These are phyloP conservation scores for Boletus rubescentipes DNA, from an alignment of 768 basidiomycete species.

Conservation along the genomic window DNA sequence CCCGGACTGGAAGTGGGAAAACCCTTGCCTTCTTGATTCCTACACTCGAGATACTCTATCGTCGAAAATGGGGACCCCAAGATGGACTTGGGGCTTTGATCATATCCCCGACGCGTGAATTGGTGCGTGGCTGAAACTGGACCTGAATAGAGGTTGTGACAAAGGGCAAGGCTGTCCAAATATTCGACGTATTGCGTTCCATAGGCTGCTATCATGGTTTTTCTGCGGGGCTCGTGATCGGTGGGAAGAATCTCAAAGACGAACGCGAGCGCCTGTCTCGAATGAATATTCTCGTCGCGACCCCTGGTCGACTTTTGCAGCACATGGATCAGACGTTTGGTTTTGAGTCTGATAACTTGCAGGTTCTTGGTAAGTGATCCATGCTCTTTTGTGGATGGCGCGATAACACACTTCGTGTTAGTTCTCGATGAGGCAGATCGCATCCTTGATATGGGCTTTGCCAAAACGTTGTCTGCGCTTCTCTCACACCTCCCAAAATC, in stretches of 20 bases:
- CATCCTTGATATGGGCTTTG: slow-evolving; percentile 95
- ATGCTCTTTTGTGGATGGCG: neutral
- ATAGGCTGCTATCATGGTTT: slow-evolving; percentile 91
- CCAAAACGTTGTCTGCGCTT: slow-evolving; percentile 84
- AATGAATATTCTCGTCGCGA: slow-evolving; percentile 99
- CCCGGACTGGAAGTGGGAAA: slow-evolving; percentile 72
- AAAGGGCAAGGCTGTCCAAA: slow-evolving; percentile 81
- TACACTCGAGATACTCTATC: slow-evolving; percentile 60
- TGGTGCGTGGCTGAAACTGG: slow-evolving; percentile 49
- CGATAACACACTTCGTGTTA: slow-evolving; percentile 27
- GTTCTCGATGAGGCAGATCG: slow-evolving; percentile 97
- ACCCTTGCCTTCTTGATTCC: slow-evolving; percentile 74
- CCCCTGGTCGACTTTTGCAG: slow-evolving; percentile 90
- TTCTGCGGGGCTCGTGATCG: slow-evolving; percentile 93
- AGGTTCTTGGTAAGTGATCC: slow-evolving; percentile 70
- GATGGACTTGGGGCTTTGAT: slow-evolving; percentile 86
- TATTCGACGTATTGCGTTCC: slow-evolving; percentile 92
- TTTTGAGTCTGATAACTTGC: slow-evolving; percentile 89
- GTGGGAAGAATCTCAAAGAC: slow-evolving; percentile 93
- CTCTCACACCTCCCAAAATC: slow-evolving; percentile 88
- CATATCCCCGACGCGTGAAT: slow-evolving; percentile 90
- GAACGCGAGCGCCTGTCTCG: slow-evolving; percentile 83
- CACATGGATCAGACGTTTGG: slow-evolving; percentile 99
- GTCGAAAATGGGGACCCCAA: slow-evolving; percentile 67
- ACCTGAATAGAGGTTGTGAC: slow-evolving; percentile 5